These are phyloP conservation scores for Globisporangium perplexum DNA, from an alignment of 352 stramenopile species.

Conservation along the genomic window DNA sequence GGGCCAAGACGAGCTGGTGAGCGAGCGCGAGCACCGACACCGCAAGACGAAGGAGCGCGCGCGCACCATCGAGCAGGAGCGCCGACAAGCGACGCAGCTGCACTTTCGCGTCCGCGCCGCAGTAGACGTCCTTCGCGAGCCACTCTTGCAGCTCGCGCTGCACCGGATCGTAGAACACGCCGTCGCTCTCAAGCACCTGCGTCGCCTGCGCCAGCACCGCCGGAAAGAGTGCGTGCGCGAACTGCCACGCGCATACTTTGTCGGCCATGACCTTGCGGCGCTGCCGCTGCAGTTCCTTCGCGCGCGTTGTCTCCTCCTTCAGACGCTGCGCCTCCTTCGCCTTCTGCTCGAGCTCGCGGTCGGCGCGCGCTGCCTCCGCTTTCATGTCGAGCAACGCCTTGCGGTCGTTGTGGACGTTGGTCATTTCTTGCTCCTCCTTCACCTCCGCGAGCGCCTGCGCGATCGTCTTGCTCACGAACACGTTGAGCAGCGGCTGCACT, in stretches of 20 bases:
- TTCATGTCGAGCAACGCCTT: constrained; percentile 41
- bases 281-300: constrained; percentile 32
- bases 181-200: constrained; percentile 27
- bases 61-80: constrained; percentile 42
- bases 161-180: constrained; percentile 66
- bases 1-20: background rate
- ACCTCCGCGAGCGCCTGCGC: constrained; percentile 73
- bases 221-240: constrained; percentile 39
- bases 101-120: constrained; percentile 34
- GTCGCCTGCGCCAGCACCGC: constrained; percentile 27
- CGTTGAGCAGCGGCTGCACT: constrained; percentile 65
- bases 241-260: constrained; percentile 58
- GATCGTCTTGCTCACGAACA: constrained; percentile 80
- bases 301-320: constrained; percentile 46
- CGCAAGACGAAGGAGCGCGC: background rate
- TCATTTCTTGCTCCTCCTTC: constrained; percentile 69
- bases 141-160: constrained; percentile 40
- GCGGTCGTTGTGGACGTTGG: constrained; percentile 30
- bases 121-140: constrained; percentile 37
- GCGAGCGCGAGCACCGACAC: background rate
- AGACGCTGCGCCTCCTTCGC: constrained; percentile 36
- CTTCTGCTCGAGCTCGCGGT: constrained; percentile 47
- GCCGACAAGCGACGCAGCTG: constrained; percentile 27
- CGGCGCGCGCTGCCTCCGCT: constrained; percentile 25
- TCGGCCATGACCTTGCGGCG: constrained; percentile 37